phyloP scores from a whole-genome alignment of 805 yeast genomes.

The Yamadazyma phyllophila region DNA sequence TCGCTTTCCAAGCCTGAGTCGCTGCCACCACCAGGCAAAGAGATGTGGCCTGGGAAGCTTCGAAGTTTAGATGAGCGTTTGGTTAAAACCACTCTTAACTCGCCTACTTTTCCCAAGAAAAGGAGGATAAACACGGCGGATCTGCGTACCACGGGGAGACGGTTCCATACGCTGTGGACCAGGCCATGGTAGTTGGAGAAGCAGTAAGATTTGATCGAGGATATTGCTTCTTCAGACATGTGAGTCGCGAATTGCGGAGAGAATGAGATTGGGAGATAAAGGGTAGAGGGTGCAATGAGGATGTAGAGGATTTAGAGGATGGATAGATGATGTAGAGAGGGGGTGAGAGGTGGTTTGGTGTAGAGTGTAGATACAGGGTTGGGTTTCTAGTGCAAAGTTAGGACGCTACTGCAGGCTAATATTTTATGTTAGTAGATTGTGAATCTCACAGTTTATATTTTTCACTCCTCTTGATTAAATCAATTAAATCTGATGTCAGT shows the following conservation, averaged over 20 bases:
- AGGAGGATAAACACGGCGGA: conserved; percentile 78
- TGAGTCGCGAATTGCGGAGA: not conserved
- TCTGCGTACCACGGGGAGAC: conserved; percentile 62
- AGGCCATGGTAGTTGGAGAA: conserved; percentile 32
- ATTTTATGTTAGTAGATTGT: too few species aligned
- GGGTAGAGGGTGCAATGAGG: not conserved
- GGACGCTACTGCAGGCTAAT: too few species aligned
- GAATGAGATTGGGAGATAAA: not conserved
- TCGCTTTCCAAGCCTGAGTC: conserved; percentile 65
- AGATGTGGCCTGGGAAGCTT: conserved; percentile 84
- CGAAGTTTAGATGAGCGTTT: conserved; percentile 67
- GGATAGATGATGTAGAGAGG: too few species aligned
- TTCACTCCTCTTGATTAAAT: too few species aligned
- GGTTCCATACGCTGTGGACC: conserved; percentile 53
- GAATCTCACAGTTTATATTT: too few species aligned
- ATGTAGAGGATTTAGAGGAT: not conserved
- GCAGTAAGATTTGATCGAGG: conserved; percentile 25
- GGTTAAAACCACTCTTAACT: conserved; percentile 74
- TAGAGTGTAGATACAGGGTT: too few species aligned
- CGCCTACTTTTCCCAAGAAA: conserved; percentile 70
- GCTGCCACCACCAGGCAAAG: conserved; percentile 93
- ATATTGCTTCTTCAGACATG: not conserved
- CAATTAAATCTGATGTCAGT: too few species aligned
- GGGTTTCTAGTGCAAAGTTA: too few species aligned
- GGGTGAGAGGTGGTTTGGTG: too few species aligned